phyloP scores from a whole-genome alignment of 345 rosid genomes.

The Syzygium aromaticum region DNA sequence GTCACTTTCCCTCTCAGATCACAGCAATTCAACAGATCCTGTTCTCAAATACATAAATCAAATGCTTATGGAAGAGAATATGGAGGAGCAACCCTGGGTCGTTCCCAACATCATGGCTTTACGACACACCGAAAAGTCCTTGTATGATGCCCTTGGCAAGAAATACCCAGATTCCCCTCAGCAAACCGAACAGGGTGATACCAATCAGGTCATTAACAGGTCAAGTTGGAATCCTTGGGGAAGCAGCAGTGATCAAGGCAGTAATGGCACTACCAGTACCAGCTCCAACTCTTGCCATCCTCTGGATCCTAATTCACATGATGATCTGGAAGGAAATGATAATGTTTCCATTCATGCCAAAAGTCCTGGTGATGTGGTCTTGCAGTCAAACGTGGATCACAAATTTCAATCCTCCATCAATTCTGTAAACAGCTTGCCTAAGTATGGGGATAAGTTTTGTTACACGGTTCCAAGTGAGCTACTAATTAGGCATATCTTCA shows the following conservation, averaged over 20 bases:
- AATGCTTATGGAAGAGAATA: slow-evolving; percentile 70
- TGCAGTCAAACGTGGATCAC: not conserved
- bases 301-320: slow-evolving; percentile 13
- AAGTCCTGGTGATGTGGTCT: not conserved
- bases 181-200: slow-evolving; percentile 3
- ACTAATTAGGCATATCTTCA: slow-evolving; percentile 22
- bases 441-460: slow-evolving; percentile 1
- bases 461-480: slow-evolving; percentile 4
- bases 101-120: slow-evolving; percentile 45
- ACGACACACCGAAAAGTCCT: slow-evolving; percentile 51
- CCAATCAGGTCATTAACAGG: slow-evolving; percentile 9
- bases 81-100: slow-evolving; percentile 43
- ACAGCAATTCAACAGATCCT: slow-evolving; percentile 33
- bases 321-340: slow-evolving; percentile 1
- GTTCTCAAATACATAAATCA: slow-evolving; percentile 52
- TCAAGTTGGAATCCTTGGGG: slow-evolving; percentile 4
- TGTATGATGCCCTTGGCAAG: slow-evolving; percentile 48
- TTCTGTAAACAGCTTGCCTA: not conserved
- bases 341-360: not conserved
- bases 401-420: not conserved
- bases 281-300: slow-evolving; percentile 1
- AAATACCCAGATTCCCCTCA: slow-evolving; percentile 15
- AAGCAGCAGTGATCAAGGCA: slow-evolving; percentile 16
- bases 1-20: slow-evolving; percentile 27
- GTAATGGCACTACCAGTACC: not conserved